Base-by-base conservation (phyloP, 306 rosid species). In the Medicago arabica region DNA sequence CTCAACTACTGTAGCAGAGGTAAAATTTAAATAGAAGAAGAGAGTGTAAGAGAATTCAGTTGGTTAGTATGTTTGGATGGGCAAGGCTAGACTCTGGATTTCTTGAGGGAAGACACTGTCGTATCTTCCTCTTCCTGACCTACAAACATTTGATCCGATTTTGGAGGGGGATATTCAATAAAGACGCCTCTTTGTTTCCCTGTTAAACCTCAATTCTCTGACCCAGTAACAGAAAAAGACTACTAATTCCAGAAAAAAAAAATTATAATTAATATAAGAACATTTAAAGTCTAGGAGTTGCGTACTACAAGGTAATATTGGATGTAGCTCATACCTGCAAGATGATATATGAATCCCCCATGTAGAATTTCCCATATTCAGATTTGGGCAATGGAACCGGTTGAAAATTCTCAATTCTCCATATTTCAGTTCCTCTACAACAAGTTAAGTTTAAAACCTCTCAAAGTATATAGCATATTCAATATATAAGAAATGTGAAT, bases 341-440 rank as follows among this genome's bases (percentile, higher is more conserved):
- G 61, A 92, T 72, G 75, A 95, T 90, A 77, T 95, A 95, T 31
- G 96, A 83, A 85, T 95, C 98, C 19, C 98, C 97, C 92, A 47
- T 80, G 84, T 92, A 92, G 86, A 95, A 95, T 75, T 90, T 92
- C 67, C 98, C 98, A 86, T 92, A 38, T 46, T 95, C 98, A 71
- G 98, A 84, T 84, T 92, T 95, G 23, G 97, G 92, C 83, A 95
- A 66, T 9, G 92, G 93, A 79, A 87, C 93, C 39, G 98, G 98
- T 87, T 86, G 95, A 82, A 95, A 92, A 85, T 92, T 75, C 86
- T 95, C 97, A 73, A 92, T 95, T 83, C 98, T 87, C 98, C 98
- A 95, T 77, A 95, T 92, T 83, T 95, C 98, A 78, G 92, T 87
- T 72, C 98, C 98, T 84, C 98, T 95, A 80, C 4, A 73, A 25